phyloP scores from a whole-genome alignment of 176 grass and related monocot species.

The Triticum dicoccoides region DNA sequence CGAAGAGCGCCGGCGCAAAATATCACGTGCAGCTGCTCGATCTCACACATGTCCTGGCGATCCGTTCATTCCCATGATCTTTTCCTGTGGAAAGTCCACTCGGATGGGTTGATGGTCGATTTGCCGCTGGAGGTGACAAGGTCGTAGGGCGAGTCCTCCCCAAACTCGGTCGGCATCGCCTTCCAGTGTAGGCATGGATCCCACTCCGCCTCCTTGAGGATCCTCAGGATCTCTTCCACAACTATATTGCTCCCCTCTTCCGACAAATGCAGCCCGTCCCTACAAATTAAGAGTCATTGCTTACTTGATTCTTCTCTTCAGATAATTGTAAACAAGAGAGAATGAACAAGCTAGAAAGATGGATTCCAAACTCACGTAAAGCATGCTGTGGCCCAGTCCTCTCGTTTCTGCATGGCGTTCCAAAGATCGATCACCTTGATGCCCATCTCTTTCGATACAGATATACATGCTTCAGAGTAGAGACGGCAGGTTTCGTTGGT shows the following conservation, averaged over 20 bases:
- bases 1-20: background rate
- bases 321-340: background rate
- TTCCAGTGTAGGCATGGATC: constrained; percentile 81
- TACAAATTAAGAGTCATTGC: background rate
- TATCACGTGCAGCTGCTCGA: background rate
- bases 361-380: constrained; percentile 56
- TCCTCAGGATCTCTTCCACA: constrained; percentile 26
- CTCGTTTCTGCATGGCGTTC: constrained; percentile 60
- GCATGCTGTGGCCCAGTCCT: constrained; percentile 59
- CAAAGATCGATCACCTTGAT: constrained; percentile 84
- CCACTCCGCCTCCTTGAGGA: constrained; percentile 85
- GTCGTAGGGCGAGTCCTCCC: constrained; percentile 70
- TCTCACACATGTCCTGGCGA: background rate
- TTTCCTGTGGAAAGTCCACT: constrained; percentile 31
- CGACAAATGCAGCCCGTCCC: constrained; percentile 65
- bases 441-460: constrained; percentile 71
- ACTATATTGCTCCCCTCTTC: constrained; percentile 36
- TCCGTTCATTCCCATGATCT: constrained; percentile 60
- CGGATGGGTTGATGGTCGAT: constrained; percentile 62
- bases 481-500: constrained; percentile 58
- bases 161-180: constrained; percentile 65
- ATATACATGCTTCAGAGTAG: constrained; percentile 72
- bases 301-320: background rate
- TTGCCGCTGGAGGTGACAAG: constrained; percentile 58
- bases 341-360: background rate